phyloP scores from a whole-genome alignment of 2,329 filamentous ascomycete genomes.

The Chaetomium sp. region DNA sequence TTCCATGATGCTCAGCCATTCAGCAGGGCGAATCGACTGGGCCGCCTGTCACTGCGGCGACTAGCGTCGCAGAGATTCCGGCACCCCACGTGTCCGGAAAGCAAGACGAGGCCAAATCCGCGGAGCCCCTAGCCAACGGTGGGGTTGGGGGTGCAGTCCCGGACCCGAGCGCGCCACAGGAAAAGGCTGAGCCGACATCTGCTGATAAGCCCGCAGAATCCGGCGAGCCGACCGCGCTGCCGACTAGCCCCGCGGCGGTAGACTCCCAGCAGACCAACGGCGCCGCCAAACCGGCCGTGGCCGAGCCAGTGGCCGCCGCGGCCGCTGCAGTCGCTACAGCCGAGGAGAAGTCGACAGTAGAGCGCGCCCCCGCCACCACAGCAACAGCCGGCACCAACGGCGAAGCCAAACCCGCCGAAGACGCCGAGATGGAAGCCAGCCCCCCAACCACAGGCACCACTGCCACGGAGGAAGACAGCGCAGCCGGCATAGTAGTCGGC shows the following conservation, averaged over 20 bases:
- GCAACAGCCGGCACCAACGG: slow-evolving; percentile 16
- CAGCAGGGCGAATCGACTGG: slow-evolving; percentile 15
- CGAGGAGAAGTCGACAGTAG: slow-evolving; percentile 1
- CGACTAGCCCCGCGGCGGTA: background rate
- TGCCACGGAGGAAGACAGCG: background rate
- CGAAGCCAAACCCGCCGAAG: slow-evolving; percentile 20
- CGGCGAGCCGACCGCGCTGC: slow-evolving; percentile 12
- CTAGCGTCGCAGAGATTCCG: slow-evolving; percentile 20
- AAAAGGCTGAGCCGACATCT: slow-evolving; percentile 4
- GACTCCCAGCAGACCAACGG: slow-evolving; percentile 12
- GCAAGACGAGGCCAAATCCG: background rate
- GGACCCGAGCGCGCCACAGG: background rate
- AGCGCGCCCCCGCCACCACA: background rate
- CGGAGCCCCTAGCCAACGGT: background rate
- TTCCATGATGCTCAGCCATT: slow-evolving; percentile 11
- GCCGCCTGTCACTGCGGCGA: slow-evolving; percentile 17
- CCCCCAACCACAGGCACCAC: background rate
- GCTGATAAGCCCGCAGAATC: slow-evolving; percentile 4
- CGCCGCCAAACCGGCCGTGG: slow-evolving; percentile 7
- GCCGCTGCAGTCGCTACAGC: background rate
- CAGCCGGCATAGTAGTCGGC: background rate
- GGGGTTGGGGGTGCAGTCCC: background rate
- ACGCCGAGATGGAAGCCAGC: slow-evolving; percentile 19
- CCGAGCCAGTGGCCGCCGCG: background rate
- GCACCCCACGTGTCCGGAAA: slow-evolving; percentile 16